Percentiles rank a stretch among this genome's conserved stretches.
Evolutionary conservation across 1,284 basidiomycete species (phyloP).

Genomic region (Trametes sp.): DNA sequence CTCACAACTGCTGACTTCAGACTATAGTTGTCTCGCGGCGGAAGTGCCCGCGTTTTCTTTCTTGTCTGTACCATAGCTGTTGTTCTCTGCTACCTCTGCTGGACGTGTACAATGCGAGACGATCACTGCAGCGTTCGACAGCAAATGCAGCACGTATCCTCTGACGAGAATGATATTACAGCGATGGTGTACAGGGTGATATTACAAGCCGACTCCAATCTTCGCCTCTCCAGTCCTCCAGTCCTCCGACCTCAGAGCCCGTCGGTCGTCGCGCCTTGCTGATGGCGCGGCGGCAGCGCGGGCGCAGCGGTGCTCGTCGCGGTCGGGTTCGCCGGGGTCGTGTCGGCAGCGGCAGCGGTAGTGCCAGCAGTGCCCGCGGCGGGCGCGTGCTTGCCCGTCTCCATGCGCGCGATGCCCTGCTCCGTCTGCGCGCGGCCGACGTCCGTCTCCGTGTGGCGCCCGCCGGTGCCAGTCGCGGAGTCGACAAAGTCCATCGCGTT

Average conservation of each 20-base stretch:
- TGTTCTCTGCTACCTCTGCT: neutral
- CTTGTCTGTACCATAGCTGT: neutral
- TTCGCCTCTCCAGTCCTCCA: neutral
- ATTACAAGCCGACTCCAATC: neutral
- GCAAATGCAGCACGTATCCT: neutral
- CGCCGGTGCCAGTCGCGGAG: conserved; percentile 37
- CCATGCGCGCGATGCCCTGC: conserved; percentile 25
- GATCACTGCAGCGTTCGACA: too few species aligned
- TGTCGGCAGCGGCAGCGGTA: too few species aligned
- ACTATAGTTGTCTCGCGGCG: too few species aligned
- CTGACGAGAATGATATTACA: neutral
- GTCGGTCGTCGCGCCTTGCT: conserved; percentile 5
- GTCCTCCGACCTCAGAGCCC: neutral
- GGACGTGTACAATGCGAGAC: neutral
- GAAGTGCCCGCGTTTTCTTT: too few species aligned
- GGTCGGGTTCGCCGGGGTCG: neutral
- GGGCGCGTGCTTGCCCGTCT: conserved; percentile 6
- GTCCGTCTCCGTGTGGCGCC: conserved; percentile 32
- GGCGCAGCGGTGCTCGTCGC: conserved; percentile 13
- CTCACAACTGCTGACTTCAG: too few species aligned
- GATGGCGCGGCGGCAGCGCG: conserved; percentile 13
- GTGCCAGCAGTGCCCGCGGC: too few species aligned
- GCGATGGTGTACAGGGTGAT: neutral
- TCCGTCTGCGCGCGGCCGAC: conserved; percentile 27
- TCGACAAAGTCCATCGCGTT: conserved; percentile 42